Base-by-base conservation (phyloP, 2,329 filamentous ascomycete genomes). In the Cladophialophora yegresii region DNA sequence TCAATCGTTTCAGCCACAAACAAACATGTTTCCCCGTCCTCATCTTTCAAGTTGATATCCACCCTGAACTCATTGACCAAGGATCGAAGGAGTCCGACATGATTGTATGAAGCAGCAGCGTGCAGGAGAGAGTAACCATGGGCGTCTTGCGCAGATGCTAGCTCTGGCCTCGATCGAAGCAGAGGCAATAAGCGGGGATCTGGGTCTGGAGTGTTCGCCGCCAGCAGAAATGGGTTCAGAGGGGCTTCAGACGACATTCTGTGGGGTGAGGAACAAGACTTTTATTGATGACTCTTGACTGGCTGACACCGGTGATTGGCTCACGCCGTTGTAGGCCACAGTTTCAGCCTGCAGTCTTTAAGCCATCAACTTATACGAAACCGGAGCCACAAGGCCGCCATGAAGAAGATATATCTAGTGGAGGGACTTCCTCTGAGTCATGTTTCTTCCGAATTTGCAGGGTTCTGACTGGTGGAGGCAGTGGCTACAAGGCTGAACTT, bases 41-140 rank as follows among this genome's bases (percentile, higher is more conserved):
- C 91, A 74, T 99, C 95, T 70, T 85, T 85, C 58, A 97, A 81
- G 75, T 97, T 89, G 54, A 92, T 85, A 65, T 93, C 82, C 26
- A 93, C 93, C 12, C 87, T 79, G 77, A 93, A 91, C 36, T 93
- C 90, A 54, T 82, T 82, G 30, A 96, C 82, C 5, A 99, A 84
- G 0, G 86, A 78, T 47, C 90, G 88, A 16, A 97, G 84, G 16
- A 99, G 87, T 61, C 90, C 85, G 40, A 91, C 79, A 75, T 98
- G 93, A 75, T 89, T 90, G 83, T 98, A 99, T 71, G 93, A 97
- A 20, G 91, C 89, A 16, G 93, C 92, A 58, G 95, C 95, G 77
- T 99, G 95, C 55, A 98, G 81, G 28, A 98, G 86, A 54, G 92
- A 96, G 80, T 99, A 99, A 72, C 95, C 95, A 73, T 97, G 90